Conservation (phyloP, 2,329 filamentous ascomycete genomes). For the Cytospora piceae region DNA sequence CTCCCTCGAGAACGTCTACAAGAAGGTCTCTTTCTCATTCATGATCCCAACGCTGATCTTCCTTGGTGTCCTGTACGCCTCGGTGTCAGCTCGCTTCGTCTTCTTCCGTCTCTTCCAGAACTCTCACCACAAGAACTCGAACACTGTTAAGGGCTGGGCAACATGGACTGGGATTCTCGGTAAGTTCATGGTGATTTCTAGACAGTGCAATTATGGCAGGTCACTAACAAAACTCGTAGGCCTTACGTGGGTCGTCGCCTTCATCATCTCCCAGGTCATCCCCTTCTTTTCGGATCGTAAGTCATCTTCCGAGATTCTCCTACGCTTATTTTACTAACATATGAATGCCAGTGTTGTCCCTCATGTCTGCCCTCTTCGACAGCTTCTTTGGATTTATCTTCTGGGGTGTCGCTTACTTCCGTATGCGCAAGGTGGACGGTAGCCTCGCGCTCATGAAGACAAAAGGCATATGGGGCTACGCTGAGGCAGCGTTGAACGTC, state of each 20-base stretch:
- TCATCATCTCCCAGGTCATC: conserved; percentile 90
- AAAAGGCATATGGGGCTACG: conserved; percentile 54
- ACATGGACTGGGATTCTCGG: conserved; percentile 75
- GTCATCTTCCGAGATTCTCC: conserved; percentile 38
- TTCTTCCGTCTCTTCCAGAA: conserved; percentile 88
- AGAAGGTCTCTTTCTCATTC: conserved; percentile 90
- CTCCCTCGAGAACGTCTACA: conserved; percentile 76
- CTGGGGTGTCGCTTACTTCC: conserved; percentile 81
- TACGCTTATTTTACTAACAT: conserved; percentile 17
- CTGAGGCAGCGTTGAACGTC: conserved; percentile 69
- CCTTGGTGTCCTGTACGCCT: conserved; percentile 87
- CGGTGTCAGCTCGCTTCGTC: conserved; percentile 85
- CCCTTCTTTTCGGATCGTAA: conserved; percentile 83
- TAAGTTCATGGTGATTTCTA: conserved; percentile 40
- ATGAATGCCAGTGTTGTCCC: conserved; percentile 55
- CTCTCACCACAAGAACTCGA: conserved; percentile 76
- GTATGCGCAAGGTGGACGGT: conserved; percentile 71
- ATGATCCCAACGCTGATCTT: conserved; percentile 97
- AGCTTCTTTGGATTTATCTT: conserved; percentile 96
- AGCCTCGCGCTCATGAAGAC: conserved; percentile 55
- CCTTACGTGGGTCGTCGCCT: conserved; percentile 80
- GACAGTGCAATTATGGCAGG: background rate
- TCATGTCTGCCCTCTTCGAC: conserved; percentile 89
- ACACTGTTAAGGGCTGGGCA: conserved; percentile 81
- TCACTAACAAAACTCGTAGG: conserved; percentile 42